Base-by-base conservation (phyloP, 75 land plant genomes). In the Chamaecyparis obtusa region DNA sequence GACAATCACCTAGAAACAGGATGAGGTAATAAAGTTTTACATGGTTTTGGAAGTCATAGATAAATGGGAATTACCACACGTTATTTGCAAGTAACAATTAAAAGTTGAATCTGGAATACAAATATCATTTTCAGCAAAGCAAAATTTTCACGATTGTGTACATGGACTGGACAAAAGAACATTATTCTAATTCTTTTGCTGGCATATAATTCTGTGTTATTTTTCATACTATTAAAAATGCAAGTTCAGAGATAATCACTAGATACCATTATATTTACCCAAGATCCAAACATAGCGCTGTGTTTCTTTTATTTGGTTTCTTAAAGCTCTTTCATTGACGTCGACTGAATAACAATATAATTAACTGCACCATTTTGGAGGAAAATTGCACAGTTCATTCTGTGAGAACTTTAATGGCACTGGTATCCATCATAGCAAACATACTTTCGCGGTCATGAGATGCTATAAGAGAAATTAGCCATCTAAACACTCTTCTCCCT, bases 381-480 rank as follows among this genome's bases (percentile, higher is more conserved):
- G 86, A 88, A 83, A 89, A 85, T 16, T 92, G 89, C 27, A 94
- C 91, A 15, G 96, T 93, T 87, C 89, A 93, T 69, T 96, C 99
- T 21, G 95, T 92, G 35, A 98, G 93, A 74, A 94, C 92, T 83
- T 96, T 97, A 85, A 96, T 87, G 32, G 96, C 96, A 69, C 99
- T 98, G 87, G 95, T 95, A 48, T 98, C 97, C 94, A 97, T 93
- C 35, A 98, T 92, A 33, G 86, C 92, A 67, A 84, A 77, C 87
- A 91, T 95, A 84, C 91, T 93, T 79, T 90, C 87, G 46, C 90
- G 91, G 85, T 98, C 94, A 87, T 94, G 91, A 49, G 92, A 93
- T 43, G 99, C 99, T 83, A 98, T 91, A 16, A 93, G 76, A 83
- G 93, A 91, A 30, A 98, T 94, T 24, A 98, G 87, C 99, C 99